phyloP scores from a whole-genome alignment of 164 flowering plant species.

The Dillenia turbinata region DNA sequence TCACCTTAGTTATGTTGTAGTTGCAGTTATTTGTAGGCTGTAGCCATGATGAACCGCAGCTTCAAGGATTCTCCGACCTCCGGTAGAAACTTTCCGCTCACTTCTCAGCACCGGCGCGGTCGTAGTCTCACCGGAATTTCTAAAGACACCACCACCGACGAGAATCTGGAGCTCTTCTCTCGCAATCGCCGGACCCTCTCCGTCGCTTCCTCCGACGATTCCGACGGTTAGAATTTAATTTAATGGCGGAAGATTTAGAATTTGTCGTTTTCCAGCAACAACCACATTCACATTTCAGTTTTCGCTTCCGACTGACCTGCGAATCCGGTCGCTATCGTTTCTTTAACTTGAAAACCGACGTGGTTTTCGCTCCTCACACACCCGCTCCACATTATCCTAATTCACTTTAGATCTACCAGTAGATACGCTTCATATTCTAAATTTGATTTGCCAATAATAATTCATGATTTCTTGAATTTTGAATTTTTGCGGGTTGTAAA shows the following conservation, averaged over 20 bases:
- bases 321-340: background rate
- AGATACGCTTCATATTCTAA: too few relatives aligned
- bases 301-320: background rate
- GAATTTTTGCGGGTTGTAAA: background rate
- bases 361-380: background rate
- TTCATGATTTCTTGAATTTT: background rate
- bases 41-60: conserved; percentile 35
- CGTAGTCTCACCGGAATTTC: conserved; percentile 31
- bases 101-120: conserved; percentile 51
- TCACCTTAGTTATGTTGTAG: too few relatives aligned
- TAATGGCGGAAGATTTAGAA: background rate
- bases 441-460: too few relatives aligned
- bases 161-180: conserved; percentile 80
- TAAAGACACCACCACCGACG: conserved; percentile 30
- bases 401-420: too few relatives aligned
- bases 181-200: conserved; percentile 52
- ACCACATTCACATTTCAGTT: too few relatives aligned
- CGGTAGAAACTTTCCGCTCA: conserved; percentile 29
- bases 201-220: conserved; percentile 50
- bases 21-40: background rate
- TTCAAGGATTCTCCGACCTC: conserved; percentile 34
- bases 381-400: too few relatives aligned
- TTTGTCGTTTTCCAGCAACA: background rate
- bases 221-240: conserved; percentile 43
- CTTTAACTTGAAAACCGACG: background rate